phyloP scores from a whole-genome alignment of 2,329 filamentous ascomycete species.

The Fusarium siculi region DNA sequence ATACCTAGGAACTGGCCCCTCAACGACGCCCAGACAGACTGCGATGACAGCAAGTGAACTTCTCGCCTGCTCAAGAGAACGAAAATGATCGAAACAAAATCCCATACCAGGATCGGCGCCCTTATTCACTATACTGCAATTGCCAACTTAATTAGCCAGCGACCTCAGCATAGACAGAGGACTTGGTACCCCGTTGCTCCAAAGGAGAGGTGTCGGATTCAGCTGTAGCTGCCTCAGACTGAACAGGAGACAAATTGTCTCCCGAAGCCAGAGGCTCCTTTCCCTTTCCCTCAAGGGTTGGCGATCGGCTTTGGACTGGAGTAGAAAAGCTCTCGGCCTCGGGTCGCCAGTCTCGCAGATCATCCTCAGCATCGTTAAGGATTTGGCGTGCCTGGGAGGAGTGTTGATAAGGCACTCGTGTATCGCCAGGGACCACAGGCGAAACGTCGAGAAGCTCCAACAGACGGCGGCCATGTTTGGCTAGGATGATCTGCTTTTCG shows the following conservation, averaged over 20 bases:
- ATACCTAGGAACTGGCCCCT: neutral
- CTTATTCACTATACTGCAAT: neutral
- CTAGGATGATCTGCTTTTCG: constrained; percentile 95
- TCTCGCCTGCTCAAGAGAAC: constrained; percentile 7
- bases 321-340: constrained; percentile 51
- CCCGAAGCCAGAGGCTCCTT: constrained; percentile 36
- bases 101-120: neutral
- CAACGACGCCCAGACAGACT: neutral
- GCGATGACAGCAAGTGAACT: constrained; percentile 2
- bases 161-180: constrained; percentile 31
- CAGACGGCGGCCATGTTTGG: constrained; percentile 87
- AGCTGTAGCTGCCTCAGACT: constrained; percentile 22
- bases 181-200: constrained; percentile 21
- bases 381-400: constrained; percentile 79
- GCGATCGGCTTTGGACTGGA: constrained; percentile 35
- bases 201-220: constrained; percentile 12
- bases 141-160: constrained; percentile 25
- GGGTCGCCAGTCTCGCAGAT: constrained; percentile 79
- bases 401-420: constrained; percentile 74
- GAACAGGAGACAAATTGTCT: constrained; percentile 19
- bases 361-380: constrained; percentile 91
- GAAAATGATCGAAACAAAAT: neutral
- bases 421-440: constrained; percentile 87
- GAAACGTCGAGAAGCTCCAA: constrained; percentile 88
- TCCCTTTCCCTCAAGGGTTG: constrained; percentile 43